These are phyloP conservation scores for Diaporthe citrichinensis DNA, from an alignment of 2,329 filamentous ascomycete genomes.

Conservation along the genomic window DNA sequence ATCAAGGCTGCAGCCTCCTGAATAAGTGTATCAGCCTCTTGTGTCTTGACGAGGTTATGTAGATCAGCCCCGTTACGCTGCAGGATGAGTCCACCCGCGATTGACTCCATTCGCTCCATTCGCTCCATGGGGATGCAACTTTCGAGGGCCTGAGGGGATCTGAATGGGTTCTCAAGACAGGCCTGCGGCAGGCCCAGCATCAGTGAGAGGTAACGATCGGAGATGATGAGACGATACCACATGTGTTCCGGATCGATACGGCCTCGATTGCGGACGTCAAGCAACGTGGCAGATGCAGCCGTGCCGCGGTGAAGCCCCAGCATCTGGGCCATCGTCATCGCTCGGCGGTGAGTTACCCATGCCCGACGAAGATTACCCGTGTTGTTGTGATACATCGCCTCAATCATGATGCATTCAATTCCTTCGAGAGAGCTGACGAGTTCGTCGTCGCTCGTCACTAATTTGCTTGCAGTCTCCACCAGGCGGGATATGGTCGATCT, in stretches of 20 bases:
- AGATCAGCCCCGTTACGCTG: conserved; percentile 52
- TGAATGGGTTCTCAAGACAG: conserved; percentile 49
- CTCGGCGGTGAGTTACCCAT: conserved; percentile 61
- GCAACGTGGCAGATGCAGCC: conserved; percentile 44
- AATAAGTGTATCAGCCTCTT: conserved; percentile 55
- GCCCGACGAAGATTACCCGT: conserved; percentile 60
- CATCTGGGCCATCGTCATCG: conserved; percentile 51
- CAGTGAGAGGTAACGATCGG: conserved; percentile 63
- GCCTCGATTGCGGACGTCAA: conserved; percentile 47
- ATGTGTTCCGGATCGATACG: conserved; percentile 54
- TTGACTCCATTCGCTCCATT: conserved; percentile 54
- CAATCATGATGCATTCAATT: conserved; percentile 64
- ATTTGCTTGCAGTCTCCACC: conserved; percentile 48
- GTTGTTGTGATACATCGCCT: conserved; percentile 62
- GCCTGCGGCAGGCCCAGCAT: conserved; percentile 62
- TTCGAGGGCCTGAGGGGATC: conserved; percentile 47
- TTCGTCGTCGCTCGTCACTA: conserved; percentile 62
- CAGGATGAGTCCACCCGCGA: conserved; percentile 54
- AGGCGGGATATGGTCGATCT: conserved; percentile 45
- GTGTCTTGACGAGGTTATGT: conserved; percentile 48
- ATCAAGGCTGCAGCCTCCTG: conserved; percentile 53
- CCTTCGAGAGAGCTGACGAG: conserved; percentile 62
- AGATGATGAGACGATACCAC: conserved; percentile 61
- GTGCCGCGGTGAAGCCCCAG: conserved; percentile 40
- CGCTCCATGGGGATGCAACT: conserved; percentile 49